Evolutionary conservation across 179 eudicot genomes (phyloP).

Genomic region (Corrigiola litoralis): DNA sequence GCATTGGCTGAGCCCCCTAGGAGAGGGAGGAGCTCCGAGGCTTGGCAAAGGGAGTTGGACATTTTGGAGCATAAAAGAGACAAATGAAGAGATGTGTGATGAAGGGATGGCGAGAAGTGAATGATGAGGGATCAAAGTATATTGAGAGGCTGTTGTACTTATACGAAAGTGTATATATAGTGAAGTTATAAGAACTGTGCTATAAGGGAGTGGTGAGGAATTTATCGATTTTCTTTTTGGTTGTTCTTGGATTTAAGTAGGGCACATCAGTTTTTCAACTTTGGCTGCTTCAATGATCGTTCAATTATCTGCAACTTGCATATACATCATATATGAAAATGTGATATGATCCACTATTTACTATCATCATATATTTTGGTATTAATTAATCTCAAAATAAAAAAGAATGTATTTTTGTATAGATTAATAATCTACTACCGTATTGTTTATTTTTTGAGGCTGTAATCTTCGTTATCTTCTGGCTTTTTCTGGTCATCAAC

Average conservation of each 20-base stretch:
- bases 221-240: neutral
- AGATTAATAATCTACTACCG: no score
- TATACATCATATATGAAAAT: neutral
- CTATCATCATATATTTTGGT: no score
- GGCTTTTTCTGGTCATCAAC: no score
- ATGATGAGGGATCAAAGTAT: neutral
- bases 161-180: neutral
- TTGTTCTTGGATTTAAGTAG: neutral
- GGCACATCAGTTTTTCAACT: constrained; percentile 4
- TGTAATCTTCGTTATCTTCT: no score
- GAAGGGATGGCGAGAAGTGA: no score
- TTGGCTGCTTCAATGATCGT: constrained; percentile 5
- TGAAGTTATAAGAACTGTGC: no score
- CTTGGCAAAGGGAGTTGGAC: constrained; percentile 20
- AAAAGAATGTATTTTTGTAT: no score
- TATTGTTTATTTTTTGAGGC: no score
- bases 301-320: neutral
- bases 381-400: no score
- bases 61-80: neutral
- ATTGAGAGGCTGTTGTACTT: neutral
- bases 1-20: constrained; percentile 35
- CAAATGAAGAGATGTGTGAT: neutral
- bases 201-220: neutral
- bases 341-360: neutral
- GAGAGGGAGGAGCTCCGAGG: constrained; percentile 26